Evolutionary conservation across 331 rosid genomes (phyloP).

Genomic region (Arachis monticola): DNA sequence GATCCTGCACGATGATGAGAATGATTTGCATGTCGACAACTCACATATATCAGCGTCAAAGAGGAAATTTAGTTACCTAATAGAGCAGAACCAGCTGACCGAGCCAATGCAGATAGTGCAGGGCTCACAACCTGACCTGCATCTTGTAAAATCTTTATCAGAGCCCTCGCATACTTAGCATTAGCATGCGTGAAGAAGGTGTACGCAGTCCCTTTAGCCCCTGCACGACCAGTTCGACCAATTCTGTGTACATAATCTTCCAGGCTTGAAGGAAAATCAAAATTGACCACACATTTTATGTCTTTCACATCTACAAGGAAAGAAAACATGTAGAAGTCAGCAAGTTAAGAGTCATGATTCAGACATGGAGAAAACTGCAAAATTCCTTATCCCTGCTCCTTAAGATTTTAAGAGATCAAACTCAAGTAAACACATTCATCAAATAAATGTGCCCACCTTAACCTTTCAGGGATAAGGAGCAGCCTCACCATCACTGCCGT

Average conservation of each 20-base stretch:
- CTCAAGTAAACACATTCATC: conserved; percentile 91
- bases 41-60: not conserved
- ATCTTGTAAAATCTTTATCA: conserved; percentile 82
- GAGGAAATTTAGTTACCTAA: conserved; percentile 48
- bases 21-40: conserved; percentile 23
- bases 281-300: conserved; percentile 93
- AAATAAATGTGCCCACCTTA: conserved; percentile 98
- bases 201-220: conserved; percentile 91
- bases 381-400: conserved; percentile 93
- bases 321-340: conserved; percentile 30
- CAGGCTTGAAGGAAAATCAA: conserved; percentile 95
- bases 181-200: conserved; percentile 83
- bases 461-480: conserved; percentile 99
- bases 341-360: conserved; percentile 2
- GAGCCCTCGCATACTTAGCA: conserved; percentile 72
- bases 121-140: conserved; percentile 84
- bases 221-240: conserved; percentile 99
- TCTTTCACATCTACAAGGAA: conserved; percentile 93
- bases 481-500: conserved; percentile 83
- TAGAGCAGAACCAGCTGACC: conserved; percentile 64
- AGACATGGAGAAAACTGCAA: conserved; percentile 69
- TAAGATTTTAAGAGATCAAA: conserved; percentile 71
- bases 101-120: conserved; percentile 62
- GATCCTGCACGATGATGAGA: conserved; percentile 53
- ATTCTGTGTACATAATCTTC: conserved; percentile 98